A percentile compares a stretch with the other conserved stretches of the same genome.
Conservation (phyloP, 768 basidiomycete genomes). For the Lentinus tigrinus region DNA sequence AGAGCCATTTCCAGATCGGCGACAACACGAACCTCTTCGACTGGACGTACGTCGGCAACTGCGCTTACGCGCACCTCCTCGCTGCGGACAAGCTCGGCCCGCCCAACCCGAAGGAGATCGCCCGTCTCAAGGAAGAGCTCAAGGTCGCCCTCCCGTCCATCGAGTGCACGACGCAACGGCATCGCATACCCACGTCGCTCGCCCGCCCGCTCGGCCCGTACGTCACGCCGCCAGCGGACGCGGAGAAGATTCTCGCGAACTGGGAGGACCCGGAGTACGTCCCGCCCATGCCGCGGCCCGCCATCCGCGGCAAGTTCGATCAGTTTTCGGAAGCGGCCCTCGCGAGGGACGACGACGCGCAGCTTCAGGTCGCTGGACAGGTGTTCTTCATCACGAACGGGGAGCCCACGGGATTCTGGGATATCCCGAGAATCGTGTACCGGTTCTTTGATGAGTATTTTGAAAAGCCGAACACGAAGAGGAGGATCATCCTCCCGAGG, state of each 20-base stretch:
- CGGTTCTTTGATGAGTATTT: conserved; percentile 43
- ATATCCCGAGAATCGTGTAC: conserved; percentile 85
- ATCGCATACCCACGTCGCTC: conserved; percentile 73
- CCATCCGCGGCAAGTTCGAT: conserved; percentile 78
- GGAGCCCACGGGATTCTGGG: conserved; percentile 96
- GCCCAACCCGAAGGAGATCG: conserved; percentile 43
- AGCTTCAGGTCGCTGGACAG: conserved; percentile 86
- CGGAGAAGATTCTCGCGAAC: conserved; percentile 51
- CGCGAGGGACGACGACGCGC: conserved; percentile 48
- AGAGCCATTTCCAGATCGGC: conserved; percentile 93
- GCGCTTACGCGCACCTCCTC: conserved; percentile 90
- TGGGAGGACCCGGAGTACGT: conserved; percentile 49
- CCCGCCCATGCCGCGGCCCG: conserved; percentile 46
- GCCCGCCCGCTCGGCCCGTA: conserved; percentile 86
- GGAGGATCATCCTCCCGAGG: conserved; percentile 51
- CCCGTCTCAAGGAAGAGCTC: conserved; percentile 33
- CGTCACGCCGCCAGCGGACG: conserved; percentile 58
- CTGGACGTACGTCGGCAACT: conserved; percentile 96
- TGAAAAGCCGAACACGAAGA: conserved; percentile 52
- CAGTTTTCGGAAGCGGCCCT: conserved; percentile 63
- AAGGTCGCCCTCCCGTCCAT: conserved; percentile 60
- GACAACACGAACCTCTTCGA: conserved; percentile 92
- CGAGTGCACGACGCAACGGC: conserved; percentile 59
- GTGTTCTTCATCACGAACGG: conserved; percentile 97
- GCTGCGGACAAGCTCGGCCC: conserved; percentile 84